Evolutionary conservation across 306 rosid genomes (phyloP).

Genomic region (Prunus fruticosa): DNA sequence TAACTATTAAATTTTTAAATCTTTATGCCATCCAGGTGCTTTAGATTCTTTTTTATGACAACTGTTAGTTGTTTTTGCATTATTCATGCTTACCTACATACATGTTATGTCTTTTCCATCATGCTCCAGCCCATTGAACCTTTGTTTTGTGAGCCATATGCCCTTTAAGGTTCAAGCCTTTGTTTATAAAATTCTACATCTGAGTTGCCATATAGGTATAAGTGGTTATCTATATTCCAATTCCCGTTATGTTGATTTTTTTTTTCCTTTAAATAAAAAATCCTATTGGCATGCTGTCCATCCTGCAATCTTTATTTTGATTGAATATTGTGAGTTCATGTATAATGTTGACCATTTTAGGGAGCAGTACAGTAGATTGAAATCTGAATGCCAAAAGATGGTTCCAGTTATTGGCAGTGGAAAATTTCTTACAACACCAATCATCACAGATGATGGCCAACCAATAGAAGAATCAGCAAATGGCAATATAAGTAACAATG

Average conservation of each 20-base stretch:
- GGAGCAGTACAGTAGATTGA: conserved; percentile 72
- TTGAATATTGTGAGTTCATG: conserved; percentile 13
- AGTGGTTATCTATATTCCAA: not conserved
- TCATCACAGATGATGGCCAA: conserved; percentile 49
- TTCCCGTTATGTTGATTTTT: not conserved
- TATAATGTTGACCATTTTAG: conserved; percentile 40
- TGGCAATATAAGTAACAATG: not conserved
- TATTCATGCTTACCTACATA: too few species aligned
- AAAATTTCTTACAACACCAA: conserved; percentile 59
- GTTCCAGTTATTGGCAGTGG: conserved; percentile 77
- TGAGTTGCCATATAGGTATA: not conserved
- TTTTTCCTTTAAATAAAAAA: not conserved
- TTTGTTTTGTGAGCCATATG: not conserved
- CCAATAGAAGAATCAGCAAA: conserved; percentile 41
- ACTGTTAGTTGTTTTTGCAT: too few species aligned
- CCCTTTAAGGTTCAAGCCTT: not conserved
- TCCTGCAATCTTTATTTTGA: conserved; percentile 8
- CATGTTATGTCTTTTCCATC: too few species aligned
- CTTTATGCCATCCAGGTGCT: too few species aligned
- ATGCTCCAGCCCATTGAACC: not conserved
- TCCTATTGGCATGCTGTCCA: conserved; percentile 4
- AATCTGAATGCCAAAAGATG: conserved; percentile 81
- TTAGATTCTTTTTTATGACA: too few species aligned
- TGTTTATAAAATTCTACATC: not conserved
- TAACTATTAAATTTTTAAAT: too few species aligned